These are phyloP conservation scores for Pseudogymnoascus sp. DNA, from an alignment of 2,329 filamentous ascomycete genomes.

Conservation along the genomic window DNA sequence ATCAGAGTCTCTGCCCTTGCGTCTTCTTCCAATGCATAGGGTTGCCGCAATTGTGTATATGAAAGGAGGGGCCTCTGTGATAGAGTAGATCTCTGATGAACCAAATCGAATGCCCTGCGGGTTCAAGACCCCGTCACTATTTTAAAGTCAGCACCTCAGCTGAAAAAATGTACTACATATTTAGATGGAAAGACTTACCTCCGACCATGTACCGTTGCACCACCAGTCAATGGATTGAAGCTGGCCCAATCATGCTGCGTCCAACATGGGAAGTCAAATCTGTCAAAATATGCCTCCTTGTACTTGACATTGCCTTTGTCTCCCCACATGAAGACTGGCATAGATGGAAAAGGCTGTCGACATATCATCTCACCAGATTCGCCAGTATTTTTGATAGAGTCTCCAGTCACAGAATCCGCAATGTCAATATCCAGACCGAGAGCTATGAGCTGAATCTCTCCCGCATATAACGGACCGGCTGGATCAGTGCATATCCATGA, in stretches of 20 bases:
- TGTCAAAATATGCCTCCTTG: conserved; percentile 37
- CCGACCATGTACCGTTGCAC: conserved; percentile 36
- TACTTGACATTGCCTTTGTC: conserved; percentile 34
- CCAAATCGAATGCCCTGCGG: conserved; percentile 9
- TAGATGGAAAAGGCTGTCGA: conserved; percentile 37
- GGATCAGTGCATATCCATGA: conserved; percentile 37
- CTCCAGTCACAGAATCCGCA: conserved; percentile 30
- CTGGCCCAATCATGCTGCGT: conserved; percentile 40
- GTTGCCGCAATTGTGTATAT: conserved; percentile 22
- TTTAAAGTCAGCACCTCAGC: conserved; percentile 17
- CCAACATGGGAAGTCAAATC: conserved; percentile 34
- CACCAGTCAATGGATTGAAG: conserved; percentile 33
- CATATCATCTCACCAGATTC: conserved; percentile 39
- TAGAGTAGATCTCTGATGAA: conserved; percentile 18
- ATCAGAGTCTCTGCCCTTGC: conserved; percentile 16
- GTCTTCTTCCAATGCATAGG: conserved; percentile 20
- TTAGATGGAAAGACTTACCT: background rate
- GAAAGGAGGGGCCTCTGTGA: conserved; percentile 35
- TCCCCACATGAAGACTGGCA: conserved; percentile 39
- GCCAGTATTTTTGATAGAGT: conserved; percentile 28
- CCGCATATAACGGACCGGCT: conserved; percentile 34
- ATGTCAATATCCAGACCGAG: conserved; percentile 41
- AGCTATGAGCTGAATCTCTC: conserved; percentile 38
- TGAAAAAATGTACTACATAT: background rate
- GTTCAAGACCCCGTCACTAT: conserved; percentile 10